Evolutionary conservation across 192 early-diverging fungal genomes (phyloP), one percentile per base, ranked within the genome.

Genomic region (Entophlyctis luteolus): DNA sequence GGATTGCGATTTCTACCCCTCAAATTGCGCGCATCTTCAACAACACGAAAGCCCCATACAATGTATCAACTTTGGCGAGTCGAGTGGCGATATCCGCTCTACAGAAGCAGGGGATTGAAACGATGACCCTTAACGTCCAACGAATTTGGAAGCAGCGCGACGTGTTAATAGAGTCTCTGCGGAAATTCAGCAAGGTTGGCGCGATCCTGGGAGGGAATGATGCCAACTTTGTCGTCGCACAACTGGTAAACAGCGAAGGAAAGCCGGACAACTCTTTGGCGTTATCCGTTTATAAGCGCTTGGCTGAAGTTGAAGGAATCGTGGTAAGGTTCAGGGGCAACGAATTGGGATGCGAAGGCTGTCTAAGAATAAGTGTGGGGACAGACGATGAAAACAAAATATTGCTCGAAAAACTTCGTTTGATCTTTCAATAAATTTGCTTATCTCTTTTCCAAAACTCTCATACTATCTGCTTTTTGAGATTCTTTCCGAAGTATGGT

Each of bases 1-100:
- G 98, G 20, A 79, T 98, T 42, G 86, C 90, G 14, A 89, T 95
- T 57, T 86, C 88, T 6, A 73, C 89, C 48, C 84, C 88, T 14
- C 85, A 89, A 63, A 79, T 98, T 56, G 89, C 96, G n/a, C 71
- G 74, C 18, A 84, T 94, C 57, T 84, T 99, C 77, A 98, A 98
- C 81, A 96, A 93, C 39, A 89, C 95, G 59, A 99, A 99, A 78
- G 98, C 98, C 22, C 98, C 98, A 5, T 99, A 99, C 81, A 99
- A 96, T 74, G 90, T 99, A 50, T 91, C 89, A 29, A 92, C 94
- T 18, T 86, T 89, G 35, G 89, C 93, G 32, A 89, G 94, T 55
- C 59, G 79, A 29, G 77, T 94, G 34, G 96, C 91, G 12, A 79
- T 80, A 46, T 73, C 86, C 2, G 98, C 98, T 3, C 82, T 99